A percentile compares a stretch with the other conserved stretches of the same genome.
Evolutionary conservation across 2,329 filamentous ascomycete genomes (phyloP).

Genomic region (Seiridium unicorne): DNA sequence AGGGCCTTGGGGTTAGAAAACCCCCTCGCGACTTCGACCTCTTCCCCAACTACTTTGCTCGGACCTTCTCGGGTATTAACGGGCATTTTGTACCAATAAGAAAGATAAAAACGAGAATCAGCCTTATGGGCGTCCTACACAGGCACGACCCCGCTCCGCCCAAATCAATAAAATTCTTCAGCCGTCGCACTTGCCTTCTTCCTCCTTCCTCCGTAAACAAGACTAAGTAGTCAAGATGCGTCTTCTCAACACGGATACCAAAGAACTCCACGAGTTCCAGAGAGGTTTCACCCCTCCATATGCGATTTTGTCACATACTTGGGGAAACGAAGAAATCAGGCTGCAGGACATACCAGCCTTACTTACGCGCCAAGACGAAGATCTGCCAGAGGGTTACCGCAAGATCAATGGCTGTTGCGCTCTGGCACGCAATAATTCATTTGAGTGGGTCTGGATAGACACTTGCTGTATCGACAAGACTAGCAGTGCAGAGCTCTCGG

Average conservation of each 20-base stretch:
- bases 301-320: constrained; percentile 35
- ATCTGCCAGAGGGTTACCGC: background rate
- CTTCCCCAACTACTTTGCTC: too few relatives aligned
- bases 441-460: constrained; percentile 11
- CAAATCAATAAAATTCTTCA: too few relatives aligned
- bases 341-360: constrained; percentile 19
- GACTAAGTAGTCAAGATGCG: background rate
- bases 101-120: too few relatives aligned
- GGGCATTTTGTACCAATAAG: too few relatives aligned
- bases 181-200: too few relatives aligned
- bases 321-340: constrained; percentile 27
- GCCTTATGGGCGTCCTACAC: too few relatives aligned
- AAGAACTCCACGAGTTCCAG: background rate
- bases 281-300: constrained; percentile 15
- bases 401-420: constrained; percentile 10
- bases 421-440: background rate
- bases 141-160: too few relatives aligned
- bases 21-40: too few relatives aligned
- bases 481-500: constrained; percentile 14
- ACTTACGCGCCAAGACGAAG: background rate
- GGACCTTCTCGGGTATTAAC: too few relatives aligned
- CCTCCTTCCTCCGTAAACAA: too few relatives aligned
- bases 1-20: too few relatives aligned
- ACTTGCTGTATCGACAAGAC: constrained; percentile 23
- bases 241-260: background rate